Base-by-base conservation (phyloP, 31 red algal genomes). In the Odonthalia washingtoniensis region DNA sequence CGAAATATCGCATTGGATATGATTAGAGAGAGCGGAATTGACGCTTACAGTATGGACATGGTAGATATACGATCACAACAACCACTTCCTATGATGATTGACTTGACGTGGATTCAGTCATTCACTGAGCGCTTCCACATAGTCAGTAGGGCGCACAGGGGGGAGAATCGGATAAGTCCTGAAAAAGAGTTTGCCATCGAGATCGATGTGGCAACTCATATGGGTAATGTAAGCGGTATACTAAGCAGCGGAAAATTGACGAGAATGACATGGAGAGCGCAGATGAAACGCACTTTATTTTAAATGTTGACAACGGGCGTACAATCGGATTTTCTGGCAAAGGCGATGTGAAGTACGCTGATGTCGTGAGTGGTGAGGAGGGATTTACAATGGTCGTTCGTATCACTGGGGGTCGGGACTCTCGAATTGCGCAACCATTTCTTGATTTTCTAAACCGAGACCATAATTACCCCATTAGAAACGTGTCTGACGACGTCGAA, bases 341-440 rank as follows among this genome's bases (percentile, higher is more conserved):
- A 2, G 6, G 79, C 1, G 85, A 88, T 38, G 75, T 88, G 1
- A 88, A 88, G 31, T 88, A 88, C 21, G 37, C 43, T 6, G 74
- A 80, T 80, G 57, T 90, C 31, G 77, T 90, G 2, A 76, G 36
- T n/a, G n/a, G n/a, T n/a, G n/a, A n/a, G n/a, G n/a, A n/a, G n/a
- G n/a, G n/a, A n/a, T n/a, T n/a, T n/a, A 1, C 43, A 75, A 82
- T 82, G 61, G 24, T 90, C 57, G 87, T 90, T 33, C 5, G 43
- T 6, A 74, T 90, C 18, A 65, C 36, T 74, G 87, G 74, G 12
- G 85, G 39, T 26, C 53, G 32, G 5, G 33, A 67, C 27, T 75
- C 74, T 5, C n/a, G 39, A 78, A 68, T 78, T 45, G 74, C 34
- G 34, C 53, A 73, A 16, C 57, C 36, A 30, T 88, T 80, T 37